These are phyloP conservation scores for Nidula niveotomentosa DNA, from an alignment of 1,284 basidiomycete genomes.

Conservation along the genomic window DNA sequence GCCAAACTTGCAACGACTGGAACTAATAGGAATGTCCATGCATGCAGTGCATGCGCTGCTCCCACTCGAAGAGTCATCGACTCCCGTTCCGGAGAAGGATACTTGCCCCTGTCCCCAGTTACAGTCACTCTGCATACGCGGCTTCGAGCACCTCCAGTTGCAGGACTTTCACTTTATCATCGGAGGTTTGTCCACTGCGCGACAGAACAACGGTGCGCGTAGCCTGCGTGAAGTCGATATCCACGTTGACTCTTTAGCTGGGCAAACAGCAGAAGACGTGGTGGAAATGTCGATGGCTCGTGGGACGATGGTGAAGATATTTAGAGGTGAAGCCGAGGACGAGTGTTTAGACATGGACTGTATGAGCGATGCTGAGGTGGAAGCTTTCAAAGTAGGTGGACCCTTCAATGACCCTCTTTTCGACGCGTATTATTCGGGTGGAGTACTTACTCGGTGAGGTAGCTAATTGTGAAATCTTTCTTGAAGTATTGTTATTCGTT, in stretches of 20 bases:
- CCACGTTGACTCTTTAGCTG: slow-evolving; percentile 18
- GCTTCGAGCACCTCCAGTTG: slow-evolving; percentile 15
- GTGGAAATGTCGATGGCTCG: slow-evolving; percentile 11
- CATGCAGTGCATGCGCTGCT: slow-evolving; percentile 28
- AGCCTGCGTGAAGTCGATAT: slow-evolving; percentile 26
- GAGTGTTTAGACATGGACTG: slow-evolving; percentile 16
- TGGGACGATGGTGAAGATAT: slow-evolving; percentile 22
- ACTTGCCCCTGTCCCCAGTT: slow-evolving; percentile 28
- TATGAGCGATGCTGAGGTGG: slow-evolving; percentile 15
- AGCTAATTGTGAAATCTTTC: no score
- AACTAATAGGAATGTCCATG: slow-evolving; percentile 29
- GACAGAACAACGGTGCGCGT: slow-evolving; percentile 18
- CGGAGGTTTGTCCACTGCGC: slow-evolving; percentile 18
- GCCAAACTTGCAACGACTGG: slow-evolving; percentile 26
- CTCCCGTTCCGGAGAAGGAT: background rate
- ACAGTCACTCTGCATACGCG: slow-evolving; percentile 24
- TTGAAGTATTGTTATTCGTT: background rate
- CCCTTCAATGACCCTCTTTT: slow-evolving; percentile 37
- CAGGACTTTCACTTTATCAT: slow-evolving; percentile 23
- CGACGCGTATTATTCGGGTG: slow-evolving; percentile 25
- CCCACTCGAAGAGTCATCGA: slow-evolving; percentile 14
- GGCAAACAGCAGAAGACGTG: slow-evolving; percentile 12
- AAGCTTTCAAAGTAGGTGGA: slow-evolving; percentile 28
- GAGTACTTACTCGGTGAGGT: background rate
- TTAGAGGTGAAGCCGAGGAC: slow-evolving; percentile 20